These are phyloP conservation scores for Furculomyces boomerangus DNA, from an alignment of 371 early-diverging fungal species.

Conservation along the genomic window DNA sequence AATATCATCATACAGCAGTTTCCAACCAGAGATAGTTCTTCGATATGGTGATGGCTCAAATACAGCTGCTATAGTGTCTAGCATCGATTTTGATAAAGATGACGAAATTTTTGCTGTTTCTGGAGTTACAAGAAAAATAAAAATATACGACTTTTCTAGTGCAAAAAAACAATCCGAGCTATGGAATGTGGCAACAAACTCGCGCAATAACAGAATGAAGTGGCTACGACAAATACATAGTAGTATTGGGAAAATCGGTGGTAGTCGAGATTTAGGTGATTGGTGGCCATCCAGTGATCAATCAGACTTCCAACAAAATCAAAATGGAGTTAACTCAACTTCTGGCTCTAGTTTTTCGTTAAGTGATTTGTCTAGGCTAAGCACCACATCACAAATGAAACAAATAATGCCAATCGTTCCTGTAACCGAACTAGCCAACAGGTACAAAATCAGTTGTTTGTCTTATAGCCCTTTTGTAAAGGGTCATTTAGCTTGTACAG, in stretches of 20 bases:
- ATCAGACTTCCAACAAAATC: not conserved
- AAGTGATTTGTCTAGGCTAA: not conserved
- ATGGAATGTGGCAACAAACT: constrained; percentile 5
- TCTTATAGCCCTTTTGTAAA: constrained; percentile 76
- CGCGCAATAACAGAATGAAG: not conserved
- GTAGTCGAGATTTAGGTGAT: not conserved
- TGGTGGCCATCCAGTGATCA: constrained; percentile 1
- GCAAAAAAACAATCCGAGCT: constrained; percentile 30
- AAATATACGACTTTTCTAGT: constrained; percentile 61
- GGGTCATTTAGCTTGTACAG: constrained; percentile 58
- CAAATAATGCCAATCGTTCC: constrained; percentile 20
- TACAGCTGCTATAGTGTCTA: constrained; percentile 62
- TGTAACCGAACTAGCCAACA: constrained; percentile 20
- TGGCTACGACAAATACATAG: constrained; percentile 5
- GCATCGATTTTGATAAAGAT: constrained; percentile 83
- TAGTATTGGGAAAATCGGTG: not conserved
- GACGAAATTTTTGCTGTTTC: constrained; percentile 81
- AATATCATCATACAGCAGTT: constrained; percentile 39
- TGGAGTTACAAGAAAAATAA: constrained; percentile 82
- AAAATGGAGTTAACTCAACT: not conserved
- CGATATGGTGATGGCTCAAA: constrained; percentile 50
- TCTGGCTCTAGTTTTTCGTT: constrained; percentile 1
- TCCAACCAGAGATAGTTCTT: constrained; percentile 49
- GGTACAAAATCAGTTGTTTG: constrained; percentile 59
- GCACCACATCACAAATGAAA: not conserved